These are phyloP conservation scores for Ophiocordyceps camponoti-floridani DNA, from an alignment of 2,329 filamentous ascomycete genomes.

Conservation along the genomic window DNA sequence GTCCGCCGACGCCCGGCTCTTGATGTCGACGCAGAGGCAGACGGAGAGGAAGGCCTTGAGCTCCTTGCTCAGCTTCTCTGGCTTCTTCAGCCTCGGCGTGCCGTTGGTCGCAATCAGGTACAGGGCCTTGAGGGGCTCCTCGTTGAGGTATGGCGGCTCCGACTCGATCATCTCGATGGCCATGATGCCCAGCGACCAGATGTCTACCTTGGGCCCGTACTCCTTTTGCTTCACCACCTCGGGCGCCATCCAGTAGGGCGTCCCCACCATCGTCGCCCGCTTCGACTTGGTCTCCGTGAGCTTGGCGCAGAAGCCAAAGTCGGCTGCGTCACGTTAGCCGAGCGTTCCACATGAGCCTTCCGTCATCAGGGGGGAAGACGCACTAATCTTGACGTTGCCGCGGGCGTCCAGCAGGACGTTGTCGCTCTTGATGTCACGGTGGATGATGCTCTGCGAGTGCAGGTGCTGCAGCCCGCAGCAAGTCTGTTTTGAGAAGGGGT, in stretches of 20 bases:
- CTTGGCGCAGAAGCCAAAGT: slow-evolving; percentile 98
- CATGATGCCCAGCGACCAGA: slow-evolving; percentile 99
- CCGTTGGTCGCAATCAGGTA: slow-evolving; percentile 98
- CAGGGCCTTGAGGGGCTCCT: slow-evolving; percentile 90
- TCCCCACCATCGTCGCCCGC: slow-evolving; percentile 97
- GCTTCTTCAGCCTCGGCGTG: slow-evolving; percentile 91
- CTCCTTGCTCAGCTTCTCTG: slow-evolving; percentile 94
- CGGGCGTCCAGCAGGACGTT: slow-evolving; percentile 89
- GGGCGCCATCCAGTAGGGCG: slow-evolving; percentile 99
- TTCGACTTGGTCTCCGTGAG: slow-evolving; percentile 93
- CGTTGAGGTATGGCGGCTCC: slow-evolving; percentile 93
- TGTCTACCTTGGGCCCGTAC: slow-evolving; percentile 95
- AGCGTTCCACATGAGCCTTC: not conserved
- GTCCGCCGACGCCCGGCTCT: slow-evolving; percentile 77
- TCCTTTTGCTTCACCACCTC: slow-evolving; percentile 99
- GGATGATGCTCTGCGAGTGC: slow-evolving; percentile 91
- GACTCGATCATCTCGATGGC: slow-evolving; percentile 99
- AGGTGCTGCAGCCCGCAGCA: slow-evolving; percentile 90
- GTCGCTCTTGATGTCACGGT: slow-evolving; percentile 98
- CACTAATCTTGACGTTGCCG: slow-evolving; percentile 95
- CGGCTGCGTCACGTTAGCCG: slow-evolving; percentile 41
- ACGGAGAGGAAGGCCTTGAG: slow-evolving; percentile 93
- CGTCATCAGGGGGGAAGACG: slow-evolving; percentile 18
- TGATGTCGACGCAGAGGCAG: slow-evolving; percentile 91
- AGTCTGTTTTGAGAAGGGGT: slow-evolving; percentile 43